A percentile compares a stretch with the other conserved stretches of the same genome.
Evolutionary conservation across 768 basidiomycete species (phyloP).

Genomic region (Calocybe indica): DNA sequence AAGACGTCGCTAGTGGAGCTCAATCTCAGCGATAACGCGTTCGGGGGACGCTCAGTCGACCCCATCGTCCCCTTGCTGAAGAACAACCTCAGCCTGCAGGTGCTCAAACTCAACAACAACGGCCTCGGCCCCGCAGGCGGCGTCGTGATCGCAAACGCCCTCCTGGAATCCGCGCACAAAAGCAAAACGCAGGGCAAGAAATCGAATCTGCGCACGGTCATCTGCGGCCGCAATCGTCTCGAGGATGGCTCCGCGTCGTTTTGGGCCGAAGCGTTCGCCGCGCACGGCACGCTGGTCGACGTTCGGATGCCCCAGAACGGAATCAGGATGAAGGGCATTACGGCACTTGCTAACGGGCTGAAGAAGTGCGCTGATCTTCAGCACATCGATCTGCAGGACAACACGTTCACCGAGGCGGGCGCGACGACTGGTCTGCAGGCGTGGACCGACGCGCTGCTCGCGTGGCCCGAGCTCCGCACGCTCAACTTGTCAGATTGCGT

Average conservation of each 20-base stretch:
- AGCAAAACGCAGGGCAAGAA: slow-evolving; percentile 59
- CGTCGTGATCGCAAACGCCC: slow-evolving; percentile 75
- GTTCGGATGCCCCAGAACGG: slow-evolving; percentile 98
- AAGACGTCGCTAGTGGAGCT: slow-evolving; percentile 81
- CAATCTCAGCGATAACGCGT: slow-evolving; percentile 93
- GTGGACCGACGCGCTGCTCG: slow-evolving; percentile 58
- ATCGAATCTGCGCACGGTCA: slow-evolving; percentile 71
- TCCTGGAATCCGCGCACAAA: slow-evolving; percentile 68
- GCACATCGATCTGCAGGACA: slow-evolving; percentile 89
- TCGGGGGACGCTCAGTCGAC: slow-evolving; percentile 91
- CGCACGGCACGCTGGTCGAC: slow-evolving; percentile 74
- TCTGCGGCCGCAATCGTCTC: slow-evolving; percentile 95
- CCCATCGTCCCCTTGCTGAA: slow-evolving; percentile 89
- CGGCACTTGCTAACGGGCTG: slow-evolving; percentile 70
- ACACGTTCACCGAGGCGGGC: slow-evolving; percentile 68
- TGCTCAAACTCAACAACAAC: slow-evolving; percentile 93
- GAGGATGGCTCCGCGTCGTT: slow-evolving; percentile 81
- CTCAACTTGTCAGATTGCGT: slow-evolving; percentile 93
- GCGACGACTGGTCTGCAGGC: slow-evolving; percentile 42
- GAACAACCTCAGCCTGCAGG: slow-evolving; percentile 72
- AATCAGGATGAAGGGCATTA: slow-evolving; percentile 89
- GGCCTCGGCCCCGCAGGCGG: slow-evolving; percentile 92
- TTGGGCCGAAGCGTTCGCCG: slow-evolving; percentile 87
- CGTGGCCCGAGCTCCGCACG: slow-evolving; percentile 67
- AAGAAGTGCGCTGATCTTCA: slow-evolving; percentile 58